Evolutionary conservation across 164 flowering plant species (phyloP), one percentile per base, ranked within the genome.

Genomic region (Magnolia sinica): DNA sequence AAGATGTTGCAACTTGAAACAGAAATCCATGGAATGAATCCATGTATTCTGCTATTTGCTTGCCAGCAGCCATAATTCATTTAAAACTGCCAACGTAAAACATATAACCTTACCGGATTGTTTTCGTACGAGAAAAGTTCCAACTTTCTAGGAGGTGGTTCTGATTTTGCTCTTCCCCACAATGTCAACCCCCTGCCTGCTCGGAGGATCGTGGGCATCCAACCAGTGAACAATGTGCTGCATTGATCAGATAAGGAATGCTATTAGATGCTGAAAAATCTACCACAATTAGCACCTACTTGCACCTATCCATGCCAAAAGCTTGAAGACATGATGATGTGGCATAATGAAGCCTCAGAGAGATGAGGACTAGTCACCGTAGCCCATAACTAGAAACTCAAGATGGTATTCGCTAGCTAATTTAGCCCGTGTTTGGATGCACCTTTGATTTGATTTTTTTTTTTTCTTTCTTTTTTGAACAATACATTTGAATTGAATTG

Each of bases 151-250:
- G 87, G 79, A 63, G 96, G 94, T 52, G 85, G 81, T 29, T 89
- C 90, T 50, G 19, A 63, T 64, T 29, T 81, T 59, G 92, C 86
- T 74, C 82, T 87, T 65, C 81, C 88, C 94, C 96, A 92, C 27
- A 90, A 73, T 23, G 86, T 83, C 96, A 92, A 87, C 77, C 96
- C 91, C 82, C 92, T 86, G 22, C 94, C 96, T 10, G 96, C 94
- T 85, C 96, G 85, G 68, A 90, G 86, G 80, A 92, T 80, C 49
- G 96, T 92, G 64, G 96, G 96, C 81, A 92, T 77, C 96, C 96
- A 92, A 76, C 96, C 96, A 7, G 94, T 89, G 77, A 90, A 58
- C 67, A 92, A 59, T 58, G 94, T 92, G 87, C 94, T 92, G 87
- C 55, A 77, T 65, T 68, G 71, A 75, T 70, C 23, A 19, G 23